Percentiles rank a stretch among this genome's conserved stretches.
phyloP scores from a whole-genome alignment of 2,329 filamentous ascomycete genomes.

The Didymella glomerata region DNA sequence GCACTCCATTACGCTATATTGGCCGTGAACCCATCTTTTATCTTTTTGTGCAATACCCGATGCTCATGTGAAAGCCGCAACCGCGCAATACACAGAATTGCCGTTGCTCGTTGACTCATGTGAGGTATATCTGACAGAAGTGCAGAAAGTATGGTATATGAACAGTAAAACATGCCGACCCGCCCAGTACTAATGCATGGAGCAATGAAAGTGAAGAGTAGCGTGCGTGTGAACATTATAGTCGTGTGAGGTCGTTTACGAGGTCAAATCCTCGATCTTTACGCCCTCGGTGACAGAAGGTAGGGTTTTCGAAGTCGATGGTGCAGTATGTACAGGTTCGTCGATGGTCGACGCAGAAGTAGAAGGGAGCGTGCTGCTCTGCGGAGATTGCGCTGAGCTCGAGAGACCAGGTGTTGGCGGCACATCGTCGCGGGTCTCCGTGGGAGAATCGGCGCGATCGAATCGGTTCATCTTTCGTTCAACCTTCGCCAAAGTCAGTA shows the following conservation, averaged over 20 bases:
- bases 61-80: slow-evolving; percentile 7
- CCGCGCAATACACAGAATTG: slow-evolving; percentile 9
- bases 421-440: slow-evolving; percentile 34
- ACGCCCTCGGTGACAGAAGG: slow-evolving; percentile 25
- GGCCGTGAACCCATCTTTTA: slow-evolving; percentile 15
- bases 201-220: slow-evolving; percentile 8
- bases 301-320: slow-evolving; percentile 23
- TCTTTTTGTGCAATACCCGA: slow-evolving; percentile 20
- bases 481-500: slow-evolving; percentile 42
- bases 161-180: slow-evolving; percentile 33
- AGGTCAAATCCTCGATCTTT: slow-evolving; percentile 27
- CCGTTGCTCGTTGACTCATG: slow-evolving; percentile 5
- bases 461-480: slow-evolving; percentile 61
- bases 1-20: slow-evolving; percentile 13
- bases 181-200: slow-evolving; percentile 17
- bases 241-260: slow-evolving; percentile 13
- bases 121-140: slow-evolving; percentile 16
- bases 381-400: slow-evolving; percentile 73
- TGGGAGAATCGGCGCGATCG: slow-evolving; percentile 44
- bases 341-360: slow-evolving; percentile 66
- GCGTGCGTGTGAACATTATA: slow-evolving; percentile 12
- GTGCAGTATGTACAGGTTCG: slow-evolving; percentile 47
- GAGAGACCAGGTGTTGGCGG: slow-evolving; percentile 71
- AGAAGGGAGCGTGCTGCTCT: slow-evolving; percentile 71
- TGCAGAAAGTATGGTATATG: slow-evolving; percentile 35